Percentiles rank a stretch among this genome's conserved stretches.
Evolutionary conservation across 2,329 filamentous ascomycete genomes (phyloP).

Genomic region (Talaromyces sp.): DNA sequence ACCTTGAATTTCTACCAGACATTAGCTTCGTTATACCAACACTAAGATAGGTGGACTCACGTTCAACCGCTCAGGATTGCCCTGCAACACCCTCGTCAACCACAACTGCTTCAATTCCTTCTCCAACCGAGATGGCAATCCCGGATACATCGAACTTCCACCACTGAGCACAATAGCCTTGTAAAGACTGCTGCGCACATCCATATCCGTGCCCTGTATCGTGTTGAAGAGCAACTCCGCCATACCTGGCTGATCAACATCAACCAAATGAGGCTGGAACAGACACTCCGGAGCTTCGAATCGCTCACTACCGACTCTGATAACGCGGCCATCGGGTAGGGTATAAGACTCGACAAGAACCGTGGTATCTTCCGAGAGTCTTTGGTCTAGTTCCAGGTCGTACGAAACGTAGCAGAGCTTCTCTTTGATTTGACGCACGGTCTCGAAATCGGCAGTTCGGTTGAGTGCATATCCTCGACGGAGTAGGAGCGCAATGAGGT

Average conservation of each 20-base stretch:
- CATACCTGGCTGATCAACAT: conserved; percentile 94
- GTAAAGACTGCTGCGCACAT: conserved; percentile 89
- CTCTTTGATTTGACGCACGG: conserved; percentile 98
- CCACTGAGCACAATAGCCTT: conserved; percentile 96
- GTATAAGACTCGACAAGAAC: conserved; percentile 97
- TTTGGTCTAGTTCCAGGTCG: conserved; percentile 93
- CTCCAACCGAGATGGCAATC: conserved; percentile 87
- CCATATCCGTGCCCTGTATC: conserved; percentile 91
- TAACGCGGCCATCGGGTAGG: conserved; percentile 90
- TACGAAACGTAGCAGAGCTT: conserved; percentile 99
- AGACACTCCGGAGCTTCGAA: conserved; percentile 98
- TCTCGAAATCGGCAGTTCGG: conserved; percentile 97
- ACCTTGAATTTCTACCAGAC: conserved; percentile 87
- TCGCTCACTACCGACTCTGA: conserved; percentile 91
- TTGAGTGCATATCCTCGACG: conserved; percentile 95
- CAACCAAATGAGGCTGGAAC: conserved; percentile 96
- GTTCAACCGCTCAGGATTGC: conserved; percentile 85
- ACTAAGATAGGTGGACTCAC: conserved; percentile 38
- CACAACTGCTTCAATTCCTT: conserved; percentile 99
- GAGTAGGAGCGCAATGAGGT: conserved; percentile 90
- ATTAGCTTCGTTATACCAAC: neutral
- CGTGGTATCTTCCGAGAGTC: conserved; percentile 93
- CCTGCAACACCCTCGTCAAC: conserved; percentile 84
- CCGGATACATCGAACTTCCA: conserved; percentile 98
- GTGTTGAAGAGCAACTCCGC: conserved; percentile 99